These are phyloP conservation scores for Penicillium ochrochloron DNA, from an alignment of 495 filamentous ascomycete species.

Conservation along the genomic window DNA sequence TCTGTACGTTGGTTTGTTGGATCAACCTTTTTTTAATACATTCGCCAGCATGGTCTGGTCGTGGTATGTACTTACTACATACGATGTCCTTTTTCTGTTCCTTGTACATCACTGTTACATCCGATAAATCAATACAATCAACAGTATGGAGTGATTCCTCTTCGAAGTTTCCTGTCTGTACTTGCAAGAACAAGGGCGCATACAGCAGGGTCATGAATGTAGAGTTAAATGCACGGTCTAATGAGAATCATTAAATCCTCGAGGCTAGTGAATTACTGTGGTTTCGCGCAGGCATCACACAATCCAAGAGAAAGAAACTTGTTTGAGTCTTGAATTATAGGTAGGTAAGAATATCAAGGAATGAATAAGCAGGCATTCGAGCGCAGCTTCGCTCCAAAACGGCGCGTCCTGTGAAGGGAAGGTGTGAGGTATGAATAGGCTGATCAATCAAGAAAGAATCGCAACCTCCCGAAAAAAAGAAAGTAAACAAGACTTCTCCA, in stretches of 20 bases:
- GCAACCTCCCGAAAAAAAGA: not conserved
- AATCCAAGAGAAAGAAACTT: not conserved
- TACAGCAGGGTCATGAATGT: not conserved
- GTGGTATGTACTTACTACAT: constrained; percentile 1
- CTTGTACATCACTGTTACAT: constrained; percentile 8
- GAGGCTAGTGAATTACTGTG: not conserved
- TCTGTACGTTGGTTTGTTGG: constrained; percentile 3
- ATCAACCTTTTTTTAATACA: not conserved
- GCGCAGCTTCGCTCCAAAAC: not conserved
- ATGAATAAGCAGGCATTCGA: not conserved
- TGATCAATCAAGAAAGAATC: not conserved
- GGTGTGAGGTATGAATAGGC: constrained; percentile 4
- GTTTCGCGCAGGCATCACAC: not conserved
- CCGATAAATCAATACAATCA: not conserved
- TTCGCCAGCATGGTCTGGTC: constrained; percentile 12
- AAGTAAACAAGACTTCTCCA: not conserved
- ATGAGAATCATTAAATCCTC: too few relatives aligned
- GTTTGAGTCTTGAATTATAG: not conserved
- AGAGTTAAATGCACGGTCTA: not conserved
- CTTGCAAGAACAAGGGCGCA: not conserved
- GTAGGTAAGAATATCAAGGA: not conserved
- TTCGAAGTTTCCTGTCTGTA: not conserved
- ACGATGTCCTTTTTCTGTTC: constrained; percentile 9
- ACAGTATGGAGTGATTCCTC: not conserved
- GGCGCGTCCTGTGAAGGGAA: not conserved